Evolutionary conservation across 257 asterid genomes (phyloP), one percentile per base, ranked within the genome.

Genomic region (Ilex asprella): DNA sequence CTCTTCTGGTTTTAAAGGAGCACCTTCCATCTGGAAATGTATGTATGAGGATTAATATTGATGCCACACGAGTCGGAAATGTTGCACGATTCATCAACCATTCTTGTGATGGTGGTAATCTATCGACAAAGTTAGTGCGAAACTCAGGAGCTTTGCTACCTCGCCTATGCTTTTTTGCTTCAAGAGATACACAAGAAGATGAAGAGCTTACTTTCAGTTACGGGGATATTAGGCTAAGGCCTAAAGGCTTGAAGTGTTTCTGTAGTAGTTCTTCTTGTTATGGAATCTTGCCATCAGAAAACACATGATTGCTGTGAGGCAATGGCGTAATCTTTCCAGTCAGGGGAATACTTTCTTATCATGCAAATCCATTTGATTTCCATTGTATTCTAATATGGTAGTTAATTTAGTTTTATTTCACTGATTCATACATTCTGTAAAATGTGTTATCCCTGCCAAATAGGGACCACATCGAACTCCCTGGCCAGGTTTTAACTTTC

Each of bases 61-160:
- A 92, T 56, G 98, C 93, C 64, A 89, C 99, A 41, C 73, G 75
- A 51, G 74, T 78, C 6, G 98, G 97, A 4, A 92, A 86, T 53
- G 60, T 86, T 15, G 93, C 97, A 2, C 76, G 97, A 55, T 92
- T 92, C 74, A 81, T 92, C 35, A 92, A 92, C 78, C 99, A 92
- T 64, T 92, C 95, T 2, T 92, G 97, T 49, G 95, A 89, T 64
- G 99, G 97, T 27, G 99, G 99, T 29, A 92, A 89, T 69, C 78
- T 86, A 1, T 80, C 75, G 54, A 67, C 87, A 0, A 68, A 58
- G 56, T 68, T 92, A 31, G 75, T 86, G 46, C 91, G 97, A 62
- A 80, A 87, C 62, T 81, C 89, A 10, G 98, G 98, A 47, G 86
- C 97, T 59, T 56, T 92, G 70, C 75, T 89, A 56, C 95, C 98